A percentile compares a stretch with the other conserved stretches of the same genome.
Conservation (phyloP, 2,329 filamentous ascomycete species). For the Septoria petroselini region DNA sequence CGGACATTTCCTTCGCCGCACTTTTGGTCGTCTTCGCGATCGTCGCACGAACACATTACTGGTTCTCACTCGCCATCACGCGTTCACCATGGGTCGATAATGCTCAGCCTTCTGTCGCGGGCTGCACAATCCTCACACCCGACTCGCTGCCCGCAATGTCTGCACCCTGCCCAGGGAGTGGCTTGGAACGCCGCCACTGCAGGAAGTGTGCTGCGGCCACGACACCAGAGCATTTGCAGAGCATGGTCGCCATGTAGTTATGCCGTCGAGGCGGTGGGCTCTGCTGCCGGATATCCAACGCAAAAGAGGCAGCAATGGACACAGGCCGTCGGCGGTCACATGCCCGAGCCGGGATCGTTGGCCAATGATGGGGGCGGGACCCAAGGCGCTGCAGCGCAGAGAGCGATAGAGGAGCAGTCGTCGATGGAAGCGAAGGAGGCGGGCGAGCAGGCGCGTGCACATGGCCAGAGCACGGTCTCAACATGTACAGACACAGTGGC, state of each 20-base stretch:
- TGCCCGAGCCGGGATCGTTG: no score
- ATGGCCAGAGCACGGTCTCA: conserved; percentile 1
- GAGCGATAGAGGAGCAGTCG: no score
- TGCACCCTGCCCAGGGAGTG: conserved; percentile 47
- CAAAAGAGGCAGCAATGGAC: conserved; percentile 60
- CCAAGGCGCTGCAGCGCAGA: no score
- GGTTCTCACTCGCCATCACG: background rate
- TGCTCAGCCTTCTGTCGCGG: conserved; percentile 68
- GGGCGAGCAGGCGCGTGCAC: conserved; percentile 49
- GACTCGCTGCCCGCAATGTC: conserved; percentile 63
- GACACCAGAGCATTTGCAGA: conserved; percentile 52
- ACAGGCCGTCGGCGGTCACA: no score
- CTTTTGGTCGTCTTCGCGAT: no score
- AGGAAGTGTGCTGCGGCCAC: conserved; percentile 52
- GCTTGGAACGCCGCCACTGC: conserved; percentile 53
- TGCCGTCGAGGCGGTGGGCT: no score
- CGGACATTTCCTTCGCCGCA: no score
- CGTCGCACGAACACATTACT: no score
- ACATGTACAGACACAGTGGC: background rate
- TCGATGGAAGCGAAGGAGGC: no score
- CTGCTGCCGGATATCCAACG: conserved; percentile 58
- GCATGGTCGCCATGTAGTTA: conserved; percentile 67
- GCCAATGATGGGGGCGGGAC: no score
- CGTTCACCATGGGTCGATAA: conserved; percentile 41
- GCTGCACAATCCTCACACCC: conserved; percentile 59